Percentiles rank a stretch among this genome's conserved stretches.
phyloP scores from a whole-genome alignment of 1,284 basidiomycete genomes.

The Hymenochaete sp. region DNA sequence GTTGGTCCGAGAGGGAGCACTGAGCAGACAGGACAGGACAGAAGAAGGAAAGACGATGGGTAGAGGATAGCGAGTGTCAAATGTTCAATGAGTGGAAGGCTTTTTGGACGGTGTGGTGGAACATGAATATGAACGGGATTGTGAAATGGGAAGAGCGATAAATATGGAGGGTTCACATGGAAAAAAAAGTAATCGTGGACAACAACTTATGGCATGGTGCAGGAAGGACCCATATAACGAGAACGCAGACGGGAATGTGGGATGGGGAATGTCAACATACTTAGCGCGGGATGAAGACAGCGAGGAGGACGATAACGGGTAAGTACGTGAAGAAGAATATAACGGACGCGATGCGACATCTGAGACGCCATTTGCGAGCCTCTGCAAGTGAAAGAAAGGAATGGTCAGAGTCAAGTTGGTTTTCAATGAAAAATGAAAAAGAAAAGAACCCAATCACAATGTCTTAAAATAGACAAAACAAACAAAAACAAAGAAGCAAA shows the following conservation, averaged over 20 bases:
- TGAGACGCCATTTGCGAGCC: constrained; percentile 58
- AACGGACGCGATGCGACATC: constrained; percentile 61
- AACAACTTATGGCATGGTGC: too few relatives aligned
- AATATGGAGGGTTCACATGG: too few relatives aligned
- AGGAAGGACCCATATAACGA: too few relatives aligned
- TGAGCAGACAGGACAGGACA: background rate
- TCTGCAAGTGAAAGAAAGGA: constrained; percentile 33
- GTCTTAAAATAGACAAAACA: too few relatives aligned
- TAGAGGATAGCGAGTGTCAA: constrained; percentile 3
- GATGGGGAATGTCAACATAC: background rate
- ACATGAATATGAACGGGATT: too few relatives aligned
- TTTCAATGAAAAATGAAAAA: too few relatives aligned
- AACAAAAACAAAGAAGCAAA: constrained; percentile 17
- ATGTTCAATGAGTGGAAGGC: background rate
- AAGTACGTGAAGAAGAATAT: constrained; percentile 67
- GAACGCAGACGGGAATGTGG: background rate
- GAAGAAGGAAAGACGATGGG: constrained; percentile 5
- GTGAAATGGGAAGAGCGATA: too few relatives aligned
- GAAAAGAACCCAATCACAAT: too few relatives aligned
- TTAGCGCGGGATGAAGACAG: constrained; percentile 44
- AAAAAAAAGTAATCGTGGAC: background rate
- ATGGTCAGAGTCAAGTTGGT: too few relatives aligned
- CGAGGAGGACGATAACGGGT: constrained; percentile 65
- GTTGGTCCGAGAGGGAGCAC: background rate
- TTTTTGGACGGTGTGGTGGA: background rate